These are phyloP conservation scores for Platismatia glauca DNA, from an alignment of 495 filamentous ascomycete genomes.

Conservation along the genomic window DNA sequence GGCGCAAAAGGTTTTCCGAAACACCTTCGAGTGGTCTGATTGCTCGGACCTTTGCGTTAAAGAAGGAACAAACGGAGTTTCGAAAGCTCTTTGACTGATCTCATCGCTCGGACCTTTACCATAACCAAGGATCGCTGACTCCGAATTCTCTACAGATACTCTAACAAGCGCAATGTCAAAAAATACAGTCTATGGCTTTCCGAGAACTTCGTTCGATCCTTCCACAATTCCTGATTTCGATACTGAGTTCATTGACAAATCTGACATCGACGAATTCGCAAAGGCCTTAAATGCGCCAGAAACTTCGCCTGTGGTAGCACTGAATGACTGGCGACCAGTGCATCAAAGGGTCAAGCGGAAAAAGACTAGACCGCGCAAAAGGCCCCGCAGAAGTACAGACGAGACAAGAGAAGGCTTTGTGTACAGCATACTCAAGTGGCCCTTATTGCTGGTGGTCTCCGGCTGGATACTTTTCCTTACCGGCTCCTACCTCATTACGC, in stretches of 20 bases:
- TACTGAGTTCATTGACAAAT: conserved; percentile 53
- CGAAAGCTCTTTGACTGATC: too few relatives aligned
- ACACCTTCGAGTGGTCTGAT: too few relatives aligned
- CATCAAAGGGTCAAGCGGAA: conserved; percentile 53
- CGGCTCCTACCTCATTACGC: conserved; percentile 67
- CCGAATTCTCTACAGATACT: neutral
- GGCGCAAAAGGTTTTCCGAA: too few relatives aligned
- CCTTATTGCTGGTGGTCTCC: conserved; percentile 67
- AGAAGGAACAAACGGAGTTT: too few relatives aligned
- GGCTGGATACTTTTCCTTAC: conserved; percentile 66
- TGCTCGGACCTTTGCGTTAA: too few relatives aligned
- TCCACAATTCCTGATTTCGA: conserved; percentile 52
- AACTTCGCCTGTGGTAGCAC: conserved; percentile 49
- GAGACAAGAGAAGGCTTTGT: conserved; percentile 91
- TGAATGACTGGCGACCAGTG: conserved; percentile 81
- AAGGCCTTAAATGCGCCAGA: conserved; percentile 43
- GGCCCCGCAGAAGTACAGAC: conserved; percentile 54
- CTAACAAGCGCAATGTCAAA: neutral
- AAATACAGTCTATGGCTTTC: conserved; percentile 15
- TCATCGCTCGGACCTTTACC: too few relatives aligned
- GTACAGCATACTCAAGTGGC: conserved; percentile 85
- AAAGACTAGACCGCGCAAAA: conserved; percentile 29
- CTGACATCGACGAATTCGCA: conserved; percentile 43
- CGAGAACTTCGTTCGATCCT: conserved; percentile 31
- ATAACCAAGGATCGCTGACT: too few relatives aligned